Evolutionary conservation across 208 protist species (phyloP).

Genomic region (Naegleria fowleri): DNA sequence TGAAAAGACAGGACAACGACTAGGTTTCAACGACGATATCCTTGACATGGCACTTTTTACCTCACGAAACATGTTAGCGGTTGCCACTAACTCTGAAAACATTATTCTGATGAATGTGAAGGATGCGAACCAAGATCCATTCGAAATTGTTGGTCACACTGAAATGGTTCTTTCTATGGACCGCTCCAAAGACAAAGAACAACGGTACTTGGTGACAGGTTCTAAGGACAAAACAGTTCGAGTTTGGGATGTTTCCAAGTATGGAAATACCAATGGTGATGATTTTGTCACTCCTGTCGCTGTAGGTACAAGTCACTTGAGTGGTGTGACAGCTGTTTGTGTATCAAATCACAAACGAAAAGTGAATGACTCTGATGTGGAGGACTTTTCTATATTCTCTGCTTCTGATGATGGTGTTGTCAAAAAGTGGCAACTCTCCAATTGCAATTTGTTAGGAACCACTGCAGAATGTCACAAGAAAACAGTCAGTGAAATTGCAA

Average conservation of each 20-base stretch:
- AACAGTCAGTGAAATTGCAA: neutral
- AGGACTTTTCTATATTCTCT: neutral
- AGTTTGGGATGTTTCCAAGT: conserved; percentile 6
- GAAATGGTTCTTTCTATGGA: neutral
- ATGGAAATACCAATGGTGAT: neutral
- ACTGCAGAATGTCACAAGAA: neutral
- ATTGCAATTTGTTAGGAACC: neutral
- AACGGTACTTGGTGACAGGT: neutral
- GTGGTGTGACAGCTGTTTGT: neutral
- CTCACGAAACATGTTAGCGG: neutral
- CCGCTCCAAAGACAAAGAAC: neutral
- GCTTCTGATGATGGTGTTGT: neutral
- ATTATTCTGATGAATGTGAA: neutral
- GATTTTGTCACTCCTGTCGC: neutral
- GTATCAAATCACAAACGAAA: neutral
- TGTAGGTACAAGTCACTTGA: neutral
- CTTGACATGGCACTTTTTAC: neutral
- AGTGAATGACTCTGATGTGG: neutral
- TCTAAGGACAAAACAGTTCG: conserved; percentile 17
- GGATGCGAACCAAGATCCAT: neutral
- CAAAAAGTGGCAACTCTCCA: neutral
- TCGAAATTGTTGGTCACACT: neutral
- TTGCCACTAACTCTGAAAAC: conserved; percentile 18
- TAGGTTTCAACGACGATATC: conserved; percentile 25
- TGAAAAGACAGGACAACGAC: neutral